Percentiles rank a stretch among this genome's conserved stretches.
Evolutionary conservation across 2,329 filamentous ascomycete genomes (phyloP).

Genomic region (Aciculosporium take): DNA sequence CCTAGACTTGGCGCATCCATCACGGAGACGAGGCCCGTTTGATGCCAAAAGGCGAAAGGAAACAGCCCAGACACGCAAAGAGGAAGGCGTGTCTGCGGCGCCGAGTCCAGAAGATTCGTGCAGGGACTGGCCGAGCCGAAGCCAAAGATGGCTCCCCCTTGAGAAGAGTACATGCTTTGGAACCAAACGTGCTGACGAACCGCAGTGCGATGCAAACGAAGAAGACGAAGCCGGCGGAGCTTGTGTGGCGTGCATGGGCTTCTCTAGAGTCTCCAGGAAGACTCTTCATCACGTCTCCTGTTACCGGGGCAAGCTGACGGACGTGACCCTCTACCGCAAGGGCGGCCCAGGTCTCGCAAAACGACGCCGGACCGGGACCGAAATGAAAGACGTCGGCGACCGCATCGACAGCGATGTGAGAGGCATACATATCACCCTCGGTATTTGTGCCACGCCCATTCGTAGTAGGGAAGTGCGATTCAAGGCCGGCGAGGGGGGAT

Average conservation of each 20-base stretch:
- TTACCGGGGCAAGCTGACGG: conserved; percentile 27
- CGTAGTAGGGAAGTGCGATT: conserved; percentile 28
- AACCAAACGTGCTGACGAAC: neutral
- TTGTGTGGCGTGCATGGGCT: conserved; percentile 26
- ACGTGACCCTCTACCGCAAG: conserved; percentile 26
- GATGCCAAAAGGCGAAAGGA: conserved; percentile 15
- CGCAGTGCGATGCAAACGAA: conserved; percentile 24
- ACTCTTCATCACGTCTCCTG: conserved; percentile 32
- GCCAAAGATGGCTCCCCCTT: neutral
- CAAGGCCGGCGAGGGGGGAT: conserved; percentile 21
- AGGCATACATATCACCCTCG: conserved; percentile 25
- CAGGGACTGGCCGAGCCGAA: conserved; percentile 15
- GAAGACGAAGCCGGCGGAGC: conserved; percentile 15
- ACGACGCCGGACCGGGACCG: conserved; percentile 27
- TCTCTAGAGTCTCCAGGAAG: conserved; percentile 28
- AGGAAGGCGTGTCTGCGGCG: conserved; percentile 30
- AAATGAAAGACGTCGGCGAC: conserved; percentile 26
- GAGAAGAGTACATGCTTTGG: neutral
- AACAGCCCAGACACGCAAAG: conserved; percentile 21
- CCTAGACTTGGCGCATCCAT: neutral
- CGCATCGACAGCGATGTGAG: conserved; percentile 14
- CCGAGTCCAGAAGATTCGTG: conserved; percentile 29
- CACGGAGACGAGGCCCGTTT: conserved; percentile 9
- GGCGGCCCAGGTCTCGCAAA: conserved; percentile 29
- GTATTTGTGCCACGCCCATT: conserved; percentile 23